Evolutionary conservation across 495 filamentous ascomycete species (phyloP).

Genomic region (Hypoxylon cercidicola): DNA sequence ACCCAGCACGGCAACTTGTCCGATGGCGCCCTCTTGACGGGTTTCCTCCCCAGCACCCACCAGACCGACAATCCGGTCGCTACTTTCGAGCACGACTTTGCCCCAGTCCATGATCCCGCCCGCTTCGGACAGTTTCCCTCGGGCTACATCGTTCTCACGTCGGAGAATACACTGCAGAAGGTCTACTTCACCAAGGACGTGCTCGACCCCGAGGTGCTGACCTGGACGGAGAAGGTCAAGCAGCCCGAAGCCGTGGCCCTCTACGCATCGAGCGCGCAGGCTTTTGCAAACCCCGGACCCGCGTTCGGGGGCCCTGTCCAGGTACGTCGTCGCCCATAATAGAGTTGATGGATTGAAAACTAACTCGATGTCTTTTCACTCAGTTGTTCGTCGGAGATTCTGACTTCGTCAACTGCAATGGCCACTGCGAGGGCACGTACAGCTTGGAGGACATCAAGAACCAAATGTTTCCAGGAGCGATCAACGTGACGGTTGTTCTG

Average conservation of each 20-base stretch:
- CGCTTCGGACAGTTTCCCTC: conserved; percentile 48
- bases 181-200: conserved; percentile 34
- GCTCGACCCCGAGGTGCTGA: conserved; percentile 22
- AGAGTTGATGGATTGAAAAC: conserved; percentile 39
- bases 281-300: conserved; percentile 15
- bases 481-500: conserved; percentile 9
- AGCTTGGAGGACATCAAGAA: neutral
- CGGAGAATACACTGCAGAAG: conserved; percentile 35
- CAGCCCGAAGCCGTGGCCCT: conserved; percentile 57
- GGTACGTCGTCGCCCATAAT: conserved; percentile 9
- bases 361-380: neutral
- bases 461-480: conserved; percentile 9
- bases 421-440: conserved; percentile 15
- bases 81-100: conserved; percentile 56
- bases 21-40: conserved; percentile 65
- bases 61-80: conserved; percentile 47
- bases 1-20: conserved; percentile 59
- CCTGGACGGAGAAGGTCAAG: conserved; percentile 46
- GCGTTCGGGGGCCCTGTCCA: conserved; percentile 58
- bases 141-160: conserved; percentile 60
- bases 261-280: conserved; percentile 50
- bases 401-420: conserved; percentile 13
- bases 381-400: conserved; percentile 18
- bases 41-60: conserved; percentile 57
- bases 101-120: conserved; percentile 54